Evolutionary conservation across 495 filamentous ascomycete species (phyloP), one percentile per base, ranked within the genome.

Genomic region (Penicillium manginii): DNA sequence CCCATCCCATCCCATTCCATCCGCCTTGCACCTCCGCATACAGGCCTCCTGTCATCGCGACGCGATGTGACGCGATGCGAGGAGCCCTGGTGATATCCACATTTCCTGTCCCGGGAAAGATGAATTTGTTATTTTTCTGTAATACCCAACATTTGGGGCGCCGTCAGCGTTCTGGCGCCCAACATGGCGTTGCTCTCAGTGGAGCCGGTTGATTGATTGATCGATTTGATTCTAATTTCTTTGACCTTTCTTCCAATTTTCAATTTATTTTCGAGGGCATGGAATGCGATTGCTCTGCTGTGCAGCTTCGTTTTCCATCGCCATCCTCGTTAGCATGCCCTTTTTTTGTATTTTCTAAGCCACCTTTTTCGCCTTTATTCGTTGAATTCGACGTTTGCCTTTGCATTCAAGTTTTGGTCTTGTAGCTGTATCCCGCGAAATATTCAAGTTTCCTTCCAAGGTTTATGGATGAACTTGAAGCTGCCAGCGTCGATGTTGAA

Each of bases 81-180:
- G 26, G 26, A 8, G 19, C 14, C 21, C 17, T 47, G 43, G 37
- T 33, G 33, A 50, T 50, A 54, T 50, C 46, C 48, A 42, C 22
- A 48, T 61, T 57, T 47, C 53, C 53, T 32, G 49, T 32, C 37
- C 54, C 45, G 58, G 57, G 56, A 65, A 31, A 59, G 63, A 68
- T 66, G 63, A 63, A 57, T 69, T 57, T 52, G 61, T 64, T 12
- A 37, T 57, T 50, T 57, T 46, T 56, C 50, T 66, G 64, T 69
- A 67, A 69, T 69, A 69, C 64, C 67, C 67, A 64, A 63, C 63
- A 69, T 62, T 57, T 26, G 45, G 54, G 59, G 60, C 53, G 58
- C 54, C 50, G 55, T 47, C 26, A 47, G 64, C 56, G 55, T 17
- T 57, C 50, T 53, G 59, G 59, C 49, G 54, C 59, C 50, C 50